Evolutionary conservation across 768 basidiomycete genomes (phyloP).

Genomic region (Psilocybe sp.): DNA sequence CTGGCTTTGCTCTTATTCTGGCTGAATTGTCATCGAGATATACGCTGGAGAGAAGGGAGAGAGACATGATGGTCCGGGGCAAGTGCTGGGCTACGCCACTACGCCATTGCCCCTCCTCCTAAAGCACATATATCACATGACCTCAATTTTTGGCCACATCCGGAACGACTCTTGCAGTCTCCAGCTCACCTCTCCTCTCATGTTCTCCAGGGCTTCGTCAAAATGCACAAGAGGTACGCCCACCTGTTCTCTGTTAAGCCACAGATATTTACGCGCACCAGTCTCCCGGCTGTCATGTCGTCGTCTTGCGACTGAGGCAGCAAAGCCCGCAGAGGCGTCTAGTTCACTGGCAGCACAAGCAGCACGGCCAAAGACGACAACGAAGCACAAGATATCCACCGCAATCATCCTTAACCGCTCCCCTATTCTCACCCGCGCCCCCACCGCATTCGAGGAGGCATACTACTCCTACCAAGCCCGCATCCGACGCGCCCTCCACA

Average conservation of each 20-base stretch:
- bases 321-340: slow-evolving; percentile 15
- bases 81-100: background rate
- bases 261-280: background rate
- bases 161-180: background rate
- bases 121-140: slow-evolving; percentile 15
- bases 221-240: slow-evolving; percentile 18
- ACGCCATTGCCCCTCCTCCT: background rate
- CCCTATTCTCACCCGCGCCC: slow-evolving; percentile 70
- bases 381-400: slow-evolving; percentile 44
- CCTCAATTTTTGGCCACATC: slow-evolving; percentile 12
- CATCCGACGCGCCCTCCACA: slow-evolving; percentile 80
- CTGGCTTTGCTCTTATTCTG: slow-evolving; percentile 86
- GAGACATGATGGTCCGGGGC: slow-evolving; percentile 48
- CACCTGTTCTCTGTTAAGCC: background rate
- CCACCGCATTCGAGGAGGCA: slow-evolving; percentile 71
- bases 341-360: slow-evolving; percentile 4
- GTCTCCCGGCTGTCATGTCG: slow-evolving; percentile 17
- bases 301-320: slow-evolving; percentile 45
- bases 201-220: slow-evolving; percentile 20
- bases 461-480: slow-evolving; percentile 84
- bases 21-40: slow-evolving; percentile 86
- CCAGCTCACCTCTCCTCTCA: slow-evolving; percentile 1
- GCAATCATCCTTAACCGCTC: slow-evolving; percentile 78
- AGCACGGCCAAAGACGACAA: slow-evolving; percentile 23
- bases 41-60: slow-evolving; percentile 73